Evolutionary conservation across 345 rosid genomes (phyloP), one percentile per base, ranked within the genome.

Genomic region (Crucihimalaya himalaica): DNA sequence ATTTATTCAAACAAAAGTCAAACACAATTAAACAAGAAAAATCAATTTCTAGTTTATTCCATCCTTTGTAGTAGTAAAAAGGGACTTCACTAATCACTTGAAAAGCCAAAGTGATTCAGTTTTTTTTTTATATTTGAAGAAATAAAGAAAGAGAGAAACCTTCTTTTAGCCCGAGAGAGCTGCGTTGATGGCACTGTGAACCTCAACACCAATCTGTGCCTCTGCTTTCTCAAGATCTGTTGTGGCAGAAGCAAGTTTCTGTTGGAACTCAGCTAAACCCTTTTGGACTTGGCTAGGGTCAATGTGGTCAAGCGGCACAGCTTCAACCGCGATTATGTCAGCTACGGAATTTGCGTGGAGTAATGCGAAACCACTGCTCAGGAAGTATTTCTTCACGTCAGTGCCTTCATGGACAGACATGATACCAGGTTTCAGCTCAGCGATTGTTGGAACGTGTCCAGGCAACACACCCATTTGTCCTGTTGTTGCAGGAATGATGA

Each of bases 401-500:
- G 82, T 91, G 35, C 86, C 98, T 80, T 91, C 96, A 51, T 91
- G 97, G 50, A 94, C 98, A 0, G 97, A 86, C 80, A 94, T 67
- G 61, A 91, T 68, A 19, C 97, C 97, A 0, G 98, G 98, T 74
- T 91, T 91, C 64, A 91, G 80, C 86, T 94, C 98, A 19, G 95
- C 86, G 51, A 94, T 88, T 39, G 96, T 87, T 1, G 95, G 86
- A 14, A 88, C 96, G 52, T 89, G 96, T 64, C 95, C 95, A 0
- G 97, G 97, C 75, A 94, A 79, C 53, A 91, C 92, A 73, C 97
- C 98, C 95, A 91, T 91, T 60, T 94, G 96, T 53, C 96, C 95
- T 2, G 95, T 88, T 46, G 97, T 85, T 54, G 98, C 93, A 45
- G 98, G 98, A 29, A 91, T 70, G 42, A 94, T 89, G 67, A 94